Conservation (phyloP, 2,329 filamentous ascomycete species). For the Aschersonia sp. region DNA sequence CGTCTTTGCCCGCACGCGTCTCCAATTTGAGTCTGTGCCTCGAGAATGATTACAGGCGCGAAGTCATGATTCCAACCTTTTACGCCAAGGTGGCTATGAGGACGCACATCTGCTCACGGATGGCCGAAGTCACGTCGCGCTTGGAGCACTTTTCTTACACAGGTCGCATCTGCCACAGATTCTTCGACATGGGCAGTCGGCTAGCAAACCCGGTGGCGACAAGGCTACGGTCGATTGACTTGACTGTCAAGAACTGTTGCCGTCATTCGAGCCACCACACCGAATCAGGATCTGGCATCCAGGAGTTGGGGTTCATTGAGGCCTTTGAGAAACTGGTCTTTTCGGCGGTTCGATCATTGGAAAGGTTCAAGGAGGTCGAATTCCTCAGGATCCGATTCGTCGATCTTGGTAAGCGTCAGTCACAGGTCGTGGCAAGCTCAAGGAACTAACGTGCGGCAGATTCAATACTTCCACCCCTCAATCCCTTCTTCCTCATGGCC, state of each 20-base stretch:
- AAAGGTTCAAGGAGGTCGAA: conserved; percentile 41
- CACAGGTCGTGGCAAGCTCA: background rate
- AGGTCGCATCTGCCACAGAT: conserved; percentile 53
- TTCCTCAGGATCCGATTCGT: conserved; percentile 61
- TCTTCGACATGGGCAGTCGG: conserved; percentile 46
- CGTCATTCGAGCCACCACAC: conserved; percentile 38
- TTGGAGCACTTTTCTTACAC: conserved; percentile 59
- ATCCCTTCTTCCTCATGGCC: conserved; percentile 55
- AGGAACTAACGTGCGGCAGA: conserved; percentile 25
- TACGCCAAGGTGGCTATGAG: conserved; percentile 43
- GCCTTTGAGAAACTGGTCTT: conserved; percentile 57
- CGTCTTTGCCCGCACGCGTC: conserved; percentile 39
- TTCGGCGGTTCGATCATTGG: conserved; percentile 45
- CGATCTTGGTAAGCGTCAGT: conserved; percentile 41
- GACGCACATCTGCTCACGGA: conserved; percentile 49
- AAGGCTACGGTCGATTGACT: conserved; percentile 49
- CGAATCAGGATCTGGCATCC: conserved; percentile 54
- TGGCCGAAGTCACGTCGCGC: conserved; percentile 44
- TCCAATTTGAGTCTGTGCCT: conserved; percentile 52
- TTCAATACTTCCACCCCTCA: conserved; percentile 53
- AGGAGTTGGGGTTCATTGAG: conserved; percentile 56
- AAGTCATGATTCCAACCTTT: conserved; percentile 43
- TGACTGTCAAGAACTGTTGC: conserved; percentile 64
- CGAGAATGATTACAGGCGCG: conserved; percentile 57
- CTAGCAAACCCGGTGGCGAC: conserved; percentile 31